A percentile compares a stretch with the other conserved stretches of the same genome.
Evolutionary conservation across 495 filamentous ascomycete species (phyloP).

Genomic region (Penicillium bovifimosum): DNA sequence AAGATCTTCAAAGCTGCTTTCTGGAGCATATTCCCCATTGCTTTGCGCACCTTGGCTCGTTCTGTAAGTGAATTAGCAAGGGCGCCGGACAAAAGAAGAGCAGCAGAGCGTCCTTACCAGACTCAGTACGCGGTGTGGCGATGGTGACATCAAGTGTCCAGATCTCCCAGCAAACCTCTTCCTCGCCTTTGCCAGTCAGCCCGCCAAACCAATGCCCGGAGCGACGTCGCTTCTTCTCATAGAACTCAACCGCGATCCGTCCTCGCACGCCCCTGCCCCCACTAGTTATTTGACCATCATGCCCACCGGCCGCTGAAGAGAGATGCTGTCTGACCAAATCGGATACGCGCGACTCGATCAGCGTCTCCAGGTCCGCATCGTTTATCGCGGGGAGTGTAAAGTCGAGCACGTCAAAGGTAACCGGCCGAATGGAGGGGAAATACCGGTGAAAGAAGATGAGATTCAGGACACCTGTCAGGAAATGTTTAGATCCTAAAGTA

Average conservation of each 20-base stretch:
- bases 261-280: conserved; percentile 54
- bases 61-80: conserved; percentile 45
- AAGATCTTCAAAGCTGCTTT: conserved; percentile 85
- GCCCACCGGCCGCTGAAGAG: conserved; percentile 41
- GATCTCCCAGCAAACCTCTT: conserved; percentile 94
- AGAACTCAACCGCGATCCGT: conserved; percentile 84
- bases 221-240: conserved; percentile 84
- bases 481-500: background rate
- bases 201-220: conserved; percentile 61
- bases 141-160: conserved; percentile 92
- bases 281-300: conserved; percentile 42
- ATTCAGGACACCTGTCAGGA: conserved; percentile 71
- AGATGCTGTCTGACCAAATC: conserved; percentile 62
- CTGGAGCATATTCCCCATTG: conserved; percentile 81
- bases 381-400: conserved; percentile 85
- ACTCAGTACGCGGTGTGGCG: conserved; percentile 80
- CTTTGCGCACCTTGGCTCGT: conserved; percentile 75
- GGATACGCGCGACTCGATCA: conserved; percentile 82
- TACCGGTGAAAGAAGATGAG: conserved; percentile 99
- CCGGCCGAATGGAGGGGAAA: conserved; percentile 81
- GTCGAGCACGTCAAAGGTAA: conserved; percentile 84
- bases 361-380: conserved; percentile 80
- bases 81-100: background rate
- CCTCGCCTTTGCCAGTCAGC: conserved; percentile 59
- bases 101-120: conserved; percentile 50